Conservation (phyloP, 306 rosid species). For the Rosa chinensis region DNA sequence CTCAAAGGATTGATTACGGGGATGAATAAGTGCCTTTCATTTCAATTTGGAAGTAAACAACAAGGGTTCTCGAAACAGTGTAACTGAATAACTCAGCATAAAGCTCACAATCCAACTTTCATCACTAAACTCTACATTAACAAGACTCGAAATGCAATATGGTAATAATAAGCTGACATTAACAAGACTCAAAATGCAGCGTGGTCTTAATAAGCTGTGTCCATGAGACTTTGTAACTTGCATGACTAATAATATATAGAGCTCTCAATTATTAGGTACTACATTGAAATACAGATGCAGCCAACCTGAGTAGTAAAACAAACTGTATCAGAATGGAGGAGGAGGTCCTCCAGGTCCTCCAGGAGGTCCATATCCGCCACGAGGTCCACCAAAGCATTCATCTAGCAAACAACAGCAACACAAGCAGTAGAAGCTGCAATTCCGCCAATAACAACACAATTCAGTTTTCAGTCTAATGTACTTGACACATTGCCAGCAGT, state of each 20-base stretch:
- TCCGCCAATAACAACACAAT: not conserved
- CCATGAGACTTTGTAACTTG: not conserved
- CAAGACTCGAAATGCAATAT: not conserved
- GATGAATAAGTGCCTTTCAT: not conserved
- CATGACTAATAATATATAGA: not conserved
- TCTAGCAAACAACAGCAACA: slow-evolving; percentile 74
- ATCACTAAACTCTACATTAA: not conserved
- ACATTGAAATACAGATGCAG: not conserved
- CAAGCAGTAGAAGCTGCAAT: slow-evolving; percentile 61
- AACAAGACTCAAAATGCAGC: not conserved
- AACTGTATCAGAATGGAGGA: slow-evolving; percentile 32
- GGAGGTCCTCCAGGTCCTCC: slow-evolving; percentile 24
- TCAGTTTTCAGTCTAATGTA: not conserved
- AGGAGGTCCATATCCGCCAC: slow-evolving; percentile 45
- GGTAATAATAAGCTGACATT: not conserved
- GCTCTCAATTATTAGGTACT: too few species aligned
- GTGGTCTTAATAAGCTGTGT: not conserved
- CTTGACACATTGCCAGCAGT: not conserved
- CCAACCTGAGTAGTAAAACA: not conserved
- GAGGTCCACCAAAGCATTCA: slow-evolving; percentile 57
- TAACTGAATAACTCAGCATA: not conserved
- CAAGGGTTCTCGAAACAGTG: not conserved
- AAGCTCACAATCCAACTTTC: not conserved
- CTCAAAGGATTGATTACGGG: not conserved
- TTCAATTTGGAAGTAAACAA: slow-evolving; percentile 1